A percentile compares a stretch with the other conserved stretches of the same genome.
phyloP scores from a whole-genome alignment of 768 basidiomycete species.

The Scleroderma citrinum region DNA sequence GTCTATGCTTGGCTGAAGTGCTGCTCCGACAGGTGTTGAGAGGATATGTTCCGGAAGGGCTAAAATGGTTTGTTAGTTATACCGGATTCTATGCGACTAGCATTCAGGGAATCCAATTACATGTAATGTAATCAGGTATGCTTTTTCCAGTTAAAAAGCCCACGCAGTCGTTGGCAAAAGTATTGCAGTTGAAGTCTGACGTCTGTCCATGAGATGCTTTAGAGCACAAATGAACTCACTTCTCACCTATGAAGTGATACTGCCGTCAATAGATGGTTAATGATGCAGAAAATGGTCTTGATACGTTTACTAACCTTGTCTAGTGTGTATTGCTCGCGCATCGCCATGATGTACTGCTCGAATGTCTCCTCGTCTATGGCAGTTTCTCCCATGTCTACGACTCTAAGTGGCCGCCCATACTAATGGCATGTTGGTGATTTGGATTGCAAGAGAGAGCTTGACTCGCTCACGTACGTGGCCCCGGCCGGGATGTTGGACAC shows the following conservation, averaged over 20 bases:
- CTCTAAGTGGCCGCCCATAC: conserved; percentile 70
- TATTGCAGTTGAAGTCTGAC: conserved; percentile 90
- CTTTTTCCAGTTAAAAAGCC: conserved; percentile 82
- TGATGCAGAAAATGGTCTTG: neutral
- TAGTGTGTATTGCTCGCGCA: conserved; percentile 78
- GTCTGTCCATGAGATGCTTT: neutral
- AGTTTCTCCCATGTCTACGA: conserved; percentile 74
- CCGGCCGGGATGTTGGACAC: conserved; percentile 60
- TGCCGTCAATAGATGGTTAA: conserved; percentile 23
- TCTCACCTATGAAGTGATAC: conserved; percentile 81
- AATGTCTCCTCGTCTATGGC: conserved; percentile 81
- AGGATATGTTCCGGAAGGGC: conserved; percentile 81
- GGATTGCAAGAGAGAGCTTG: neutral
- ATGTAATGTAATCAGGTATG: conserved; percentile 79
- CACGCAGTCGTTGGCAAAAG: conserved; percentile 84
- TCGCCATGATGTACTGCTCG: conserved; percentile 70
- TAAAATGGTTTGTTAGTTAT: conserved; percentile 19
- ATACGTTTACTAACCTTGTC: conserved; percentile 58
- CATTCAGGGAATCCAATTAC: conserved; percentile 34
- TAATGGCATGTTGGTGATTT: conserved; percentile 21
- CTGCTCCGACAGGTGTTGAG: conserved; percentile 81
- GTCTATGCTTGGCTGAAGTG: conserved; percentile 87
- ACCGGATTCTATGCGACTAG: neutral
- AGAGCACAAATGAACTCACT: neutral
- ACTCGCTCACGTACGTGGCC: conserved; percentile 68